Base-by-base conservation (phyloP, 2,329 filamentous ascomycete species). In the Verticillium tricorpus region DNA sequence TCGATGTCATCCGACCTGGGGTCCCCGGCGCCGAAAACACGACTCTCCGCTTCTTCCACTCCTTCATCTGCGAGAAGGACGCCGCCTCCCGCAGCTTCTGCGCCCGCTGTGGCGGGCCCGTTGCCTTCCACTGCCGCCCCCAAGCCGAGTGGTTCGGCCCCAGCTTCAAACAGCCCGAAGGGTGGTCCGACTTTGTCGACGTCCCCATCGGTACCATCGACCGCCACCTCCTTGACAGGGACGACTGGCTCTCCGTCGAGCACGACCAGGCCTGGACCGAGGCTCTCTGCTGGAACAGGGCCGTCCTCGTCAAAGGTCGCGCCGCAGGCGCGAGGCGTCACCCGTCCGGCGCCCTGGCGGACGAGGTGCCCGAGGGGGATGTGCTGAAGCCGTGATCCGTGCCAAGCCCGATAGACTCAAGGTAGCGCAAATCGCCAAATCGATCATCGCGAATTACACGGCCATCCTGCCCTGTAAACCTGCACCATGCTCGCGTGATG, bases 21-120 rank as follows among this genome's bases (percentile, higher is more conserved):
- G 34, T 60, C 35, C 14, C 31, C 39, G 57, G 58, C 1, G 60
- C 65, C 50, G 62, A 56, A 40, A 58, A 61, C 45, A 66, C 65
- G 7, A 70, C 67, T 66, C 50, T 71, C 14, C 64, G 69, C n/a
- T 71, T 69, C 65, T 71, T 65, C 55, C 69, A 70, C 56, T 64
- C 64, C 37, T 37, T n/a, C 2, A 58, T 61, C n/a, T 67, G 67
- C 40, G 59, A 62, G 22, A 37, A 56, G 4, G 60, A 58, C 0
- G 35, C n/a, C 28, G 54, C 50, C 40, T 69, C 70, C 0, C 69
- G 70, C 12, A 65, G 62, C 52, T 72, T 71, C 57, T 72, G 70
- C 22, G 65, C 65, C 0, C 68, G 70, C 9, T 71, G 69, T 56
- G 69, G 70, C 34, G 45, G 52, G 8, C 59, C 59, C 37, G 32